Conservation (phyloP, 345 rosid species). For the Jatropha curcas region DNA sequence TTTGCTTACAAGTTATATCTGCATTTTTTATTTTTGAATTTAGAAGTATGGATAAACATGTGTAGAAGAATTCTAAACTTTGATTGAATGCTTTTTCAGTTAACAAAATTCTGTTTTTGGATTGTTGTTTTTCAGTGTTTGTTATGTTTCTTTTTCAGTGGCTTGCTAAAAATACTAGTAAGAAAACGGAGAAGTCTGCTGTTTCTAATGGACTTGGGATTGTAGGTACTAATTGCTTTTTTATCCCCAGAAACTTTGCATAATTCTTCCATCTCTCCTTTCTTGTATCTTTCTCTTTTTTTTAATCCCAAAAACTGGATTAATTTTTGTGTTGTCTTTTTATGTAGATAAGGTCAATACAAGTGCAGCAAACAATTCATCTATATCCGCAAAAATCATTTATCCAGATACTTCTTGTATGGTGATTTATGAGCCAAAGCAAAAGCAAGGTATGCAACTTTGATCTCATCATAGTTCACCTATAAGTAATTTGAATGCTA, state of each 20-base stretch:
- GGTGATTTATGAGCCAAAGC: slow-evolving; percentile 71
- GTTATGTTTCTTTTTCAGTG: slow-evolving; percentile 44
- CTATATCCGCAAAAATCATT: slow-evolving; percentile 47
- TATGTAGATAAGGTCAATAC: slow-evolving; percentile 41
- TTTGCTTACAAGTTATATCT: background rate
- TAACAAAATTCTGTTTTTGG: background rate
- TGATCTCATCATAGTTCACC: background rate
- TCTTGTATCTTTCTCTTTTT: slow-evolving; percentile 3
- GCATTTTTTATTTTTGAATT: background rate
- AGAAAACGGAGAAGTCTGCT: slow-evolving; percentile 67
- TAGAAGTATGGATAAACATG: background rate
- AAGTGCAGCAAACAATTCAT: slow-evolving; percentile 37
- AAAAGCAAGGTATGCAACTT: slow-evolving; percentile 56
- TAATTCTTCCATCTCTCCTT: background rate
- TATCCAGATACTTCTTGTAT: slow-evolving; percentile 72
- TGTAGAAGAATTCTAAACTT: background rate
- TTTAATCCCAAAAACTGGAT: slow-evolving; percentile 13
- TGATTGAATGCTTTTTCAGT: background rate
- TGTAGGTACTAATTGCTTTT: slow-evolving; percentile 39
- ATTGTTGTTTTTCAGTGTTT: slow-evolving; percentile 6
- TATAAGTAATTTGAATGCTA: background rate
- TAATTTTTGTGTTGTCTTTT: slow-evolving; percentile 9
- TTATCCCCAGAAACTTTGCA: no score
- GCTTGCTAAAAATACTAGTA: slow-evolving; percentile 64
- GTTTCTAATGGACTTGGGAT: slow-evolving; percentile 46